A percentile compares a stretch with the other conserved stretches of the same genome.
Conservation (phyloP, 495 filamentous ascomycete genomes). For the Monascus purpureus region DNA sequence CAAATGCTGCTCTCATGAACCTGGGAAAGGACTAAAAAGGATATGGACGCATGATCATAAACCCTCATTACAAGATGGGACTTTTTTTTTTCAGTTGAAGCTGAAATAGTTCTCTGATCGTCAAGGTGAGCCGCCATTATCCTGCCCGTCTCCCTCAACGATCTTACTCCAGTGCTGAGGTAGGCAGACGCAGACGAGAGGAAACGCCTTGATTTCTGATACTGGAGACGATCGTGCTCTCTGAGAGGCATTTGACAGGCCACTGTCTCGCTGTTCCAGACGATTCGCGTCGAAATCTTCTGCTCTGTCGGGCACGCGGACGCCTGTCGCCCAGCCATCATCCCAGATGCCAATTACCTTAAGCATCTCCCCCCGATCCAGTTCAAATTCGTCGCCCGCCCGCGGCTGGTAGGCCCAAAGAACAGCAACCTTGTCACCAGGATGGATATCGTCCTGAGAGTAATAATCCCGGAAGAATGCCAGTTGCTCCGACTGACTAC, state of each 20-base stretch:
- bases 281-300: conserved; percentile 76
- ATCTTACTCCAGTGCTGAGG: conserved; percentile 97
- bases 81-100: too few species aligned
- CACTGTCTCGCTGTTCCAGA: conserved; percentile 76
- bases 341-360: conserved; percentile 99
- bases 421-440: conserved; percentile 76
- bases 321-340: conserved; percentile 96
- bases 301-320: conserved; percentile 65
- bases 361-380: conserved; percentile 96
- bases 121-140: too few species aligned
- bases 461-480: conserved; percentile 98
- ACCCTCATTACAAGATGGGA: too few species aligned
- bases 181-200: conserved; percentile 91
- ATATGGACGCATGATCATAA: too few species aligned
- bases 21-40: too few species aligned
- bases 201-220: conserved; percentile 96
- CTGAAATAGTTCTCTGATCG: too few species aligned
- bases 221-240: conserved; percentile 47
- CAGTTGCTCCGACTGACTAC: conserved; percentile 88
- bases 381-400: conserved; percentile 81
- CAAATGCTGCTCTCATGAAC: too few species aligned
- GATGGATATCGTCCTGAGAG: conserved; percentile 88
- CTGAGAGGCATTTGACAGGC: conserved; percentile 74
- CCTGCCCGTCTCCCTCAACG: conserved; percentile 64
- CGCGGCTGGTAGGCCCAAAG: conserved; percentile 96